Evolutionary conservation across 2,329 filamentous ascomycete genomes (phyloP).

Genomic region (Fusarium virguliforme): DNA sequence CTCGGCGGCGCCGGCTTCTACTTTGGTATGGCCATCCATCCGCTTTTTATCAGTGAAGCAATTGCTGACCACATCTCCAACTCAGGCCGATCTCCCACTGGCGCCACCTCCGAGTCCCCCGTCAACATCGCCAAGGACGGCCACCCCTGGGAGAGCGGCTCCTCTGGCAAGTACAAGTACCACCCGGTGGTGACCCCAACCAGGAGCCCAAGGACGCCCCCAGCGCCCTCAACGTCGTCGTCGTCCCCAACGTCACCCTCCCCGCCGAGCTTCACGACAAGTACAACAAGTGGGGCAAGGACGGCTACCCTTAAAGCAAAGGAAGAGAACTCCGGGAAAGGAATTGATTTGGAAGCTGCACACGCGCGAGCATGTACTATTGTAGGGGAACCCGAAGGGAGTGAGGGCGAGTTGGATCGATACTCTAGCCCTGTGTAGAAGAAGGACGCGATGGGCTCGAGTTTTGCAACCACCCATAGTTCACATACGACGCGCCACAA

Average conservation of each 20-base stretch:
- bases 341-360: constrained; percentile 19
- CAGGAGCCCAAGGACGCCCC: constrained; percentile 89
- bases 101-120: constrained; percentile 83
- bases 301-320: constrained; percentile 79
- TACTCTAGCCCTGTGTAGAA: constrained; percentile 44
- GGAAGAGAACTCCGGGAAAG: constrained; percentile 12
- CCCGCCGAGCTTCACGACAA: constrained; percentile 95
- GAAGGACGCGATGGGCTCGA: constrained; percentile 44
- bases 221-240: constrained; percentile 93
- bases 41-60: constrained; percentile 16
- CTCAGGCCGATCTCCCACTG: constrained; percentile 86
- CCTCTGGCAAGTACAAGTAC: constrained; percentile 80
- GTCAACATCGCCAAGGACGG: constrained; percentile 82
- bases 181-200: constrained; percentile 85
- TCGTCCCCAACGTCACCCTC: constrained; percentile 93
- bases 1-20: constrained; percentile 93
- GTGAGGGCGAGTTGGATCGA: constrained; percentile 30
- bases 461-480: constrained; percentile 47
- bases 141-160: constrained; percentile 91
- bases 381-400: constrained; percentile 26
- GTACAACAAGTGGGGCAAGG: constrained; percentile 99
- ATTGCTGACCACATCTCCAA: constrained; percentile 45
- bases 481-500: constrained; percentile 45
- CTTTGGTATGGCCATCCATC: constrained; percentile 72
- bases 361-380: constrained; percentile 32